These are phyloP conservation scores for Pichia sp. DNA, from an alignment of 1,139 yeast species.

Conservation along the genomic window DNA sequence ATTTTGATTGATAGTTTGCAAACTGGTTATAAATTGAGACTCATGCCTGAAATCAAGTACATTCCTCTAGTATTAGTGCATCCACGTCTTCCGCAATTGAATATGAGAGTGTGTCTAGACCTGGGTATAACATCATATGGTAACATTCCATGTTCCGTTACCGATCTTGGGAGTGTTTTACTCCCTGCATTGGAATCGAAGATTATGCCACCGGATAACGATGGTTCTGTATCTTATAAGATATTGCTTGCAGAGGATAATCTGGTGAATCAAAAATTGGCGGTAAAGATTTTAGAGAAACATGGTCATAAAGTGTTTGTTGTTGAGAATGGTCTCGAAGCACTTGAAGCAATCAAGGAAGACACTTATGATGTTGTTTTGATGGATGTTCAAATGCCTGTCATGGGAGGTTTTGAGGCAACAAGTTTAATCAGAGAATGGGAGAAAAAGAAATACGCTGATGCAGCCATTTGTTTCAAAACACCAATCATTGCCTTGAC, in stretches of 20 bases:
- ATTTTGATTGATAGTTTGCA: constrained; percentile 76
- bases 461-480: constrained; percentile 46
- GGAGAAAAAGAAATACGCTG: constrained; percentile 80
- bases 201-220: constrained; percentile 73
- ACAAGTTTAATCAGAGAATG: constrained; percentile 80
- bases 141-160: constrained; percentile 76
- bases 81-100: constrained; percentile 71
- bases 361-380: constrained; percentile 72
- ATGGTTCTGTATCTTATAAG: constrained; percentile 68
- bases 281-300: constrained; percentile 74
- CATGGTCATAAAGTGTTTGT: constrained; percentile 78
- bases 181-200: constrained; percentile 81
- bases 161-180: constrained; percentile 74
- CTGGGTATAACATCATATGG: constrained; percentile 85
- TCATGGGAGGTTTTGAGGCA: constrained; percentile 92
- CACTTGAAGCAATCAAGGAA: constrained; percentile 64
- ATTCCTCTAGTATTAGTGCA: constrained; percentile 74
- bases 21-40: constrained; percentile 61
- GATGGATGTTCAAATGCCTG: constrained; percentile 96
- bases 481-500: constrained; percentile 86
- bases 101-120: constrained; percentile 75
- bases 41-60: constrained; percentile 68
- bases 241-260: constrained; percentile 83
- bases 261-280: constrained; percentile 78
- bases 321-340: constrained; percentile 81